Evolutionary conservation across 2,329 filamentous ascomycete species (phyloP).

Genomic region (Parascedosporium putredinis): DNA sequence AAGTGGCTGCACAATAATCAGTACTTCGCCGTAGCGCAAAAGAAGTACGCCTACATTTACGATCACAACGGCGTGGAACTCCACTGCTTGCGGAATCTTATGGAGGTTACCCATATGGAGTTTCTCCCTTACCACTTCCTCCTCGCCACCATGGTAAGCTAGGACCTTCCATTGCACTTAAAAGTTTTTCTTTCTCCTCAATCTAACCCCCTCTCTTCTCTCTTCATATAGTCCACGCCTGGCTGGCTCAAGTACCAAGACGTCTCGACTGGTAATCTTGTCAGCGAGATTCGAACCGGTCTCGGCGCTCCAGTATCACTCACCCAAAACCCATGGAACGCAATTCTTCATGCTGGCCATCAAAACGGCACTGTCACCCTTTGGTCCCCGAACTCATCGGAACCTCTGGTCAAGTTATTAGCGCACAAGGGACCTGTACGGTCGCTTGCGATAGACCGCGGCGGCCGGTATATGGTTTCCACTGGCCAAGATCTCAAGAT

Average conservation of each 20-base stretch:
- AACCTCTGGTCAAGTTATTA: conserved; percentile 81
- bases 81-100: conserved; percentile 81
- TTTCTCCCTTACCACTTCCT: conserved; percentile 96
- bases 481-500: conserved; percentile 83
- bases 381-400: conserved; percentile 87
- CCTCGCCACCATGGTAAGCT: conserved; percentile 67
- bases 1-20: conserved; percentile 94
- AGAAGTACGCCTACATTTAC: conserved; percentile 96
- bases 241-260: conserved; percentile 92
- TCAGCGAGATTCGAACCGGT: conserved; percentile 76
- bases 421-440: conserved; percentile 85
- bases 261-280: conserved; percentile 81
- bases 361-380: conserved; percentile 91
- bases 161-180: background rate
- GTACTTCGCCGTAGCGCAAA: conserved; percentile 89
- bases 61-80: conserved; percentile 83
- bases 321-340: conserved; percentile 84
- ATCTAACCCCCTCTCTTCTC: conserved; percentile 13
- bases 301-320: conserved; percentile 76
- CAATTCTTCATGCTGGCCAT: conserved; percentile 82
- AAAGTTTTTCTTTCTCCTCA: too few species aligned
- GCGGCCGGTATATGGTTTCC: conserved; percentile 92
- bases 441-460: conserved; percentile 73
- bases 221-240: conserved; percentile 50
- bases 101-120: conserved; percentile 87